Conservation (phyloP, 441 rosid genomes). For the Viola pubescens region DNA sequence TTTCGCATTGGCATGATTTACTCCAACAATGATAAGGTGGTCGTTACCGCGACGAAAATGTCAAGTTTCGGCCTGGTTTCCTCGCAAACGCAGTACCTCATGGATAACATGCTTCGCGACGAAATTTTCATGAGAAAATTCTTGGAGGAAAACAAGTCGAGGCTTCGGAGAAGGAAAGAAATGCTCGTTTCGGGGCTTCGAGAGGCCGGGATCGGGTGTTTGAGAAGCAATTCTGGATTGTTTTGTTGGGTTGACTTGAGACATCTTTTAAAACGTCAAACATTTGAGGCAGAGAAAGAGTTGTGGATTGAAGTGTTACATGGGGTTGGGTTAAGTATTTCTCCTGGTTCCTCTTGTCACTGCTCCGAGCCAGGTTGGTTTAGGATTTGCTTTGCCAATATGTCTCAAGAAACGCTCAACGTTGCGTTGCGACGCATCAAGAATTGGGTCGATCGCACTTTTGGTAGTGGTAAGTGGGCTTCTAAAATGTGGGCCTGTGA, state of each 20-base stretch:
- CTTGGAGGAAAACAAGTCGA: conserved; percentile 47
- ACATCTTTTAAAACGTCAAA: conserved; percentile 48
- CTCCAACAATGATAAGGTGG: conserved; percentile 58
- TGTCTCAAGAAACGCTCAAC: conserved; percentile 60
- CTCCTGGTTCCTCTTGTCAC: conserved; percentile 84
- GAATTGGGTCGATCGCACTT: conserved; percentile 29
- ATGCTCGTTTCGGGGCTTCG: conserved; percentile 57
- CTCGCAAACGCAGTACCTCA: conserved; percentile 79
- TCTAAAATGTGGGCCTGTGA: conserved; percentile 24
- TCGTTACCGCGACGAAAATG: conserved; percentile 86
- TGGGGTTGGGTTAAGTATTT: conserved; percentile 62
- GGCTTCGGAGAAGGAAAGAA: conserved; percentile 48
- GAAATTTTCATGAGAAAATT: conserved; percentile 51
- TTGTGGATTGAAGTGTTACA: conserved; percentile 70
- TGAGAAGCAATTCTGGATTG: conserved; percentile 73
- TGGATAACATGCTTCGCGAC: conserved; percentile 60
- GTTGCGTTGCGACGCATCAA: conserved; percentile 56
- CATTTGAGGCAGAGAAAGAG: conserved; percentile 71
- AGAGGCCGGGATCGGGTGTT: conserved; percentile 49
- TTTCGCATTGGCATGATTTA: conserved; percentile 87
- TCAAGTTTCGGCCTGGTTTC: conserved; percentile 91
- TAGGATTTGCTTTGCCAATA: conserved; percentile 87
- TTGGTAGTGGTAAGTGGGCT: conserved; percentile 26
- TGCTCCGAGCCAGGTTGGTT: conserved; percentile 93
- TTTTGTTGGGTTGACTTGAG: conserved; percentile 96